These are phyloP conservation scores for Capsicum rhomboideum DNA, from an alignment of 257 asterid species.

Conservation along the genomic window DNA sequence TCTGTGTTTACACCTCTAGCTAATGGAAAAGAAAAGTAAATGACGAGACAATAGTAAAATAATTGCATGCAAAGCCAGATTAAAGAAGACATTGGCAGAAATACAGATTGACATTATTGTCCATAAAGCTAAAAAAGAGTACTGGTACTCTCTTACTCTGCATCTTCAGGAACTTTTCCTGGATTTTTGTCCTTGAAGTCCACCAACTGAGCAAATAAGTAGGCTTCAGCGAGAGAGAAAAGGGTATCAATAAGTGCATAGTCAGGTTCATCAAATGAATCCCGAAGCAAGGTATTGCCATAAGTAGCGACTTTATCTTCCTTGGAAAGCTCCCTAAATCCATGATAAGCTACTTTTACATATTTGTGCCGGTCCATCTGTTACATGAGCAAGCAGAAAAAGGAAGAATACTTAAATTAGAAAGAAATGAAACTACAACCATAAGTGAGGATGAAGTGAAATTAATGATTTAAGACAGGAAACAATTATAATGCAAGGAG, in stretches of 20 bases:
- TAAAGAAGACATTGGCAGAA: neutral
- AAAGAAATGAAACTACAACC: neutral
- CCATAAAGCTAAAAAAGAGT: neutral
- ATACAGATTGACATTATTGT: too few relatives aligned
- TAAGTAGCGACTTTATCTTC: conserved; percentile 88
- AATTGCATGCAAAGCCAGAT: neutral
- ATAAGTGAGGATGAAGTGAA: neutral
- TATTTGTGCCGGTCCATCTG: conserved; percentile 99
- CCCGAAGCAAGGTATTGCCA: conserved; percentile 71
- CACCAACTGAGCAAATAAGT: conserved; percentile 93
- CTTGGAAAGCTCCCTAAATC: conserved; percentile 77
- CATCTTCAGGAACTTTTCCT: conserved; percentile 48
- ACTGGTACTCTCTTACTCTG: conserved; percentile 59
- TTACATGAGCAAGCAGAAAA: conserved; percentile 4
- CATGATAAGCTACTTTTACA: conserved; percentile 97
- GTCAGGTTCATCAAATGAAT: conserved; percentile 90
- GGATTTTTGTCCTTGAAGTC: conserved; percentile 90
- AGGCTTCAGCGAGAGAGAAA: conserved; percentile 93
- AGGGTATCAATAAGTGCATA: conserved; percentile 94
- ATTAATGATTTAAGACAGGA: neutral
- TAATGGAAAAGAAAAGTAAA: neutral
- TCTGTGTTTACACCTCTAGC: neutral
- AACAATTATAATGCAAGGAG: neutral
- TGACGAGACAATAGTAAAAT: neutral
- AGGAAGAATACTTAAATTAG: neutral